Evolutionary conservation across 345 rosid species (phyloP), one percentile per base, ranked within the genome.

Genomic region (Carallia brachiata): DNA sequence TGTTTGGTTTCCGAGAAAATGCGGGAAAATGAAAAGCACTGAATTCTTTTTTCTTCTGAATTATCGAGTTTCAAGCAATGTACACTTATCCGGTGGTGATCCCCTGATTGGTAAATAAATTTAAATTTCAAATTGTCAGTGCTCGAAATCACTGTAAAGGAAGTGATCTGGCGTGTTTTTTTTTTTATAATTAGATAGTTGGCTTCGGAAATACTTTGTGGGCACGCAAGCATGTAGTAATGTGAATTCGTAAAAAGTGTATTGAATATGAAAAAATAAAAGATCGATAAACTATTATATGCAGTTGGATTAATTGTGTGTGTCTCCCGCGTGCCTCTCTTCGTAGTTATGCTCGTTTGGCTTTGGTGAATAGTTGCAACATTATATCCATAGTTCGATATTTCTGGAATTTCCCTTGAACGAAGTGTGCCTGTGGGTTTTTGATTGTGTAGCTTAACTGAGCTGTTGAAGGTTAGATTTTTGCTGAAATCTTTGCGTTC

Each of bases 1-100:
- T 62, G 62, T 40, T 62, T 71, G 7, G 58, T 2, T 36, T 18
- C 64, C 53, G 17, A 44, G 70, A 60, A 69, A 36, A 8, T 52
- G 30, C 10, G 40, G 19, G 19, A 50, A 16, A 28, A 16, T 70
- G 23, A 62, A 52, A 52, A 70, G 23, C 28, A 19, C 17, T 6
- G 6, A 18, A 7, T 16, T 34, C 2, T 7, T 6, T 36, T 8
- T 4, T 36, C 1, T 37, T 18, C 37, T 15, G 36, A 12, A 18
- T 36, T 62, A 30, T 8, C 30, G 4, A 1, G 16, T 36, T 6
- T 36, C 28, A 39, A n/a, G 48, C 17, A 16, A 37, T 23, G 32
- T 13, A 10, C 16, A 8, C 6, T 7, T 3, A 19, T 27, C 32
- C 31, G 60, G 31, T 7, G 32, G 31, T 7, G 32, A 27, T 27